Conservation (phyloP, 1,284 basidiomycete species). For the Flammula alnicola region DNA sequence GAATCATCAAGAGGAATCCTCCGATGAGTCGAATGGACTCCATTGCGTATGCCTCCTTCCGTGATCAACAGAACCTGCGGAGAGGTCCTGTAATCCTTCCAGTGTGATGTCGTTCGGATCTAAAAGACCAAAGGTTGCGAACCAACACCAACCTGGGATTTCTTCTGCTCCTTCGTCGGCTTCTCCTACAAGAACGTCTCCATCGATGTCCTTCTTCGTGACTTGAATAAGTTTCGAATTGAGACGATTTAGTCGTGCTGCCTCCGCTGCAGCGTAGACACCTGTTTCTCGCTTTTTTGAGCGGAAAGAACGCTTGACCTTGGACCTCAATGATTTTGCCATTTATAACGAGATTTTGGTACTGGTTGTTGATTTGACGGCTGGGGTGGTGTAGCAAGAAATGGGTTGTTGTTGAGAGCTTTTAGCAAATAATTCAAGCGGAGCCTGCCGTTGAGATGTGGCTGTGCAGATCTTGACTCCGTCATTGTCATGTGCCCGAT, state of each 20-base stretch:
- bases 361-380: slow-evolving; percentile 22
- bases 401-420: slow-evolving; percentile 4
- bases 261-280: slow-evolving; percentile 85
- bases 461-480: slow-evolving; percentile 7
- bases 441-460: slow-evolving; percentile 28
- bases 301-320: slow-evolving; percentile 85
- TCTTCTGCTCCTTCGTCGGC: slow-evolving; percentile 41
- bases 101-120: slow-evolving; percentile 60
- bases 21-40: slow-evolving; percentile 12
- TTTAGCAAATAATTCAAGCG: slow-evolving; percentile 26
- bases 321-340: slow-evolving; percentile 94
- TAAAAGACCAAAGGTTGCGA: slow-evolving; percentile 56
- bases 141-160: slow-evolving; percentile 70
- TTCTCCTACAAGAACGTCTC: slow-evolving; percentile 42
- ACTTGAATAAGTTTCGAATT: slow-evolving; percentile 69
- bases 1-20: slow-evolving; percentile 32
- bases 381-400: slow-evolving; percentile 21
- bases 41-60: slow-evolving; percentile 8
- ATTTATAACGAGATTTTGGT: slow-evolving; percentile 45
- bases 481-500: too few relatives aligned
- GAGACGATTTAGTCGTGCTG: slow-evolving; percentile 82
- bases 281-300: slow-evolving; percentile 84
- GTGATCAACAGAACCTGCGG: slow-evolving; percentile 9
- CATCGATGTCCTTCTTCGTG: slow-evolving; percentile 46
- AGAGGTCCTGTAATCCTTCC: slow-evolving; percentile 46